Conservation (phyloP, 345 rosid genomes). For the Brassica cretica region DNA sequence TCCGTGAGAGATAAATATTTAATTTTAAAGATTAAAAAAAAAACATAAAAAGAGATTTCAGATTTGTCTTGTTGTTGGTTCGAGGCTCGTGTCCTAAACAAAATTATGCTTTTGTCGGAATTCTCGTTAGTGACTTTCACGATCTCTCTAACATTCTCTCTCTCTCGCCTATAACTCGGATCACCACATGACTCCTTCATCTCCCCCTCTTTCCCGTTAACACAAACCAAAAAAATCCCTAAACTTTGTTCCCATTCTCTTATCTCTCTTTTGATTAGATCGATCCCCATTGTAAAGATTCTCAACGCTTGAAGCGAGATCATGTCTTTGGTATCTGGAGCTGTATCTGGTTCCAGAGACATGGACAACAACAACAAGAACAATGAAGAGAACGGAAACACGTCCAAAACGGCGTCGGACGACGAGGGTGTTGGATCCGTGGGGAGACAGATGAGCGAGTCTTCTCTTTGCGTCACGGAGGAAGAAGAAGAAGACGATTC, state of each 20-base stretch:
- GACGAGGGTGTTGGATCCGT: slow-evolving; percentile 42
- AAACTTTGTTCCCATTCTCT: background rate
- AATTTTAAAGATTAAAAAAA: background rate
- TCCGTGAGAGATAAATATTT: too few species aligned
- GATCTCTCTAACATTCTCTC: slow-evolving; percentile 1
- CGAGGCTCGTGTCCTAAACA: slow-evolving; percentile 25
- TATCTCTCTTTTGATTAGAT: slow-evolving; percentile 1
- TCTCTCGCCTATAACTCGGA: slow-evolving; percentile 47
- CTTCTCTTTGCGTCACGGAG: slow-evolving; percentile 45
- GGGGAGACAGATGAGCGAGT: slow-evolving; percentile 49
- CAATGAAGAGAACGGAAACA: slow-evolving; percentile 5
- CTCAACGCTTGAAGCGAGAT: background rate
- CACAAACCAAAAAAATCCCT: slow-evolving; percentile 30
- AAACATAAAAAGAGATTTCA: background rate
- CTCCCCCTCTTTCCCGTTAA: slow-evolving; percentile 25
- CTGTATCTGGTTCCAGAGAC: slow-evolving; percentile 50
- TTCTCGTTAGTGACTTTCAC: slow-evolving; percentile 41
- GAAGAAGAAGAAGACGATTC: slow-evolving; percentile 60
- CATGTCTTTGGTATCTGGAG: slow-evolving; percentile 48
- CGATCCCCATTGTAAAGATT: background rate
- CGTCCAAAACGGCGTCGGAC: slow-evolving; percentile 28
- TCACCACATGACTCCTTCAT: slow-evolving; percentile 60
- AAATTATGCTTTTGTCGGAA: slow-evolving; percentile 11
- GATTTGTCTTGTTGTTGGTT: slow-evolving; percentile 35
- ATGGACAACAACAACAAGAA: slow-evolving; percentile 50